These are phyloP conservation scores for Drechmeria coniospora DNA, from an alignment of 2,329 filamentous ascomycete genomes.

Conservation along the genomic window DNA sequence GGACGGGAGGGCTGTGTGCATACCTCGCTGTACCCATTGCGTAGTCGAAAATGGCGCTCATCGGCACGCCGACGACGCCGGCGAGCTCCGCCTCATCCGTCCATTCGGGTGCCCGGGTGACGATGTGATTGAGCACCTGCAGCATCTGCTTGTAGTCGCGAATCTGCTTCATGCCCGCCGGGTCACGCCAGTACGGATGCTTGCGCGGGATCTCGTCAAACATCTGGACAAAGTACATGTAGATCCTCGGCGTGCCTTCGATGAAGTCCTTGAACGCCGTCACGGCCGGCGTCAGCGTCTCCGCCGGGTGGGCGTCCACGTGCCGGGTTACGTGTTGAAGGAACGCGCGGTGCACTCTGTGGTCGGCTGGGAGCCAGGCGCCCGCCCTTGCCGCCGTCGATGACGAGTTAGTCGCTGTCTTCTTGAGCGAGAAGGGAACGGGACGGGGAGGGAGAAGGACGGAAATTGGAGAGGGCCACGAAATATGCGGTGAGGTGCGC, in stretches of 20 bases:
- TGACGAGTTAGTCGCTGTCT: not conserved
- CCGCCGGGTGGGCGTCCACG: constrained; percentile 31
- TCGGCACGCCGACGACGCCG: constrained; percentile 38
- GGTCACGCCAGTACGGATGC: constrained; percentile 43
- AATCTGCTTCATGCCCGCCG: constrained; percentile 46
- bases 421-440: too few species aligned
- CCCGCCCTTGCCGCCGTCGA: constrained; percentile 25
- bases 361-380: constrained; percentile 48
- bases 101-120: constrained; percentile 35
- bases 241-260: constrained; percentile 45
- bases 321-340: constrained; percentile 39
- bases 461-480: too few species aligned
- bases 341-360: constrained; percentile 47
- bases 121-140: constrained; percentile 45
- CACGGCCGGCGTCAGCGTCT: constrained; percentile 42
- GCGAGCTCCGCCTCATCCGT: constrained; percentile 33
- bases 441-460: not conserved
- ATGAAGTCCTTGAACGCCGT: constrained; percentile 52
- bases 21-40: constrained; percentile 38
- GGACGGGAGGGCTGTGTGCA: too few species aligned
- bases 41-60: constrained; percentile 38
- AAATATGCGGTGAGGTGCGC: too few species aligned
- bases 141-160: constrained; percentile 54
- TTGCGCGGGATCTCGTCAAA: constrained; percentile 50
- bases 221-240: constrained; percentile 53